Evolutionary conservation across 1,139 yeast species (phyloP), one percentile per base, ranked within the genome.

Genomic region (Sugiyamaella neomexicana): DNA sequence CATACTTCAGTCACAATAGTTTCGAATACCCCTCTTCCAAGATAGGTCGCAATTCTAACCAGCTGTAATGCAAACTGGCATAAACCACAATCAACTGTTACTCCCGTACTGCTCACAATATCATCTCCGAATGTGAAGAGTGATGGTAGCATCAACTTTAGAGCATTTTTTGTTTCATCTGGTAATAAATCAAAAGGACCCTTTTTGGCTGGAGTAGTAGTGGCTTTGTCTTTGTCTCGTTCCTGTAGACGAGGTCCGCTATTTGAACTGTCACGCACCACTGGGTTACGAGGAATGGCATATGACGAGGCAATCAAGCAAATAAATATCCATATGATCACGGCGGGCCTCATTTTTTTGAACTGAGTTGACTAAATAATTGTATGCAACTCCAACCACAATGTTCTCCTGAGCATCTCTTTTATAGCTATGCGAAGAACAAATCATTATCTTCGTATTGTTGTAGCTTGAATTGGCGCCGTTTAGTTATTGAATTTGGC

Each of bases 81-180:
- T 5, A 47, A 38, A 10, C 37, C 46, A 42, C 56, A 54, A 7
- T 54, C 56, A 13, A 54, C 34, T 1, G 56, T 54, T 25, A 29
- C 17, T 12, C 56, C 56, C 23, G 37, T 37, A 12, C 43, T 37
- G 27, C 43, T 37, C n/a, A 46, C 25, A 9, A 46, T 13, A 46
- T 46, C 50, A 23, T 46, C 43, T 9, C 50, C 43, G 15, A 46
- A 38, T 12, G 50, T 38, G 16, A 46, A 46, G 15, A 46, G 15
- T n/a, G 50, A 46, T 10, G 50, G 50, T 23, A 46, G 32, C 9
- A 34, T 9, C 15, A 46, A 12, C 15, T 36, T 46, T 6, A 46
- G 36, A 17, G 50, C 50, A 17, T 42, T 38, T 37, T 27, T 15
- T 7, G 27, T 27, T 25, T 46, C 50, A 9, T 46, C 34, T 2